These are phyloP conservation scores for Nakazawaea molendinolei DNA, from an alignment of 805 yeast genomes.

Conservation along the genomic window DNA sequence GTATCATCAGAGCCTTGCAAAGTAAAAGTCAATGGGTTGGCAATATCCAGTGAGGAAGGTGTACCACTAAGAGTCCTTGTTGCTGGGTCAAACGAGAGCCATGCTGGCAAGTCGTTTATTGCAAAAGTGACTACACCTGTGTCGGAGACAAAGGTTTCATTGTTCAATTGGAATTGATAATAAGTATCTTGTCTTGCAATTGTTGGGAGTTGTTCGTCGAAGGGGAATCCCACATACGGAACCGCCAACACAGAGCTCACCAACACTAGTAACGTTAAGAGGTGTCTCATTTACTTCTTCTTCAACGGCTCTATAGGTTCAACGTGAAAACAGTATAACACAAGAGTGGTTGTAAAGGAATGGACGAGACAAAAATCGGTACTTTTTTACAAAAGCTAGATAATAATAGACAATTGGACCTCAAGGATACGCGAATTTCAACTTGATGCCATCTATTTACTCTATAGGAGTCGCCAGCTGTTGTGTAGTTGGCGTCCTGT, in stretches of 20 bases:
- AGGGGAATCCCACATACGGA: slow-evolving; percentile 67
- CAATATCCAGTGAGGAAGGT: slow-evolving; percentile 41
- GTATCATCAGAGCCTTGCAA: slow-evolving; percentile 58
- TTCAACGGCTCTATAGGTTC: too few relatives aligned
- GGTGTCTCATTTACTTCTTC: not conserved
- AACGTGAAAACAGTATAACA: too few relatives aligned
- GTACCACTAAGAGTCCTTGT: slow-evolving; percentile 65
- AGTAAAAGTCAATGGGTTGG: slow-evolving; percentile 40
- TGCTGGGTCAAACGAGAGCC: slow-evolving; percentile 68
- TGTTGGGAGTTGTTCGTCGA: slow-evolving; percentile 77
- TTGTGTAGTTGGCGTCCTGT: too few relatives aligned
- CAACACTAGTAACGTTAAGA: not conserved
- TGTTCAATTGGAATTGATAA: slow-evolving; percentile 62
- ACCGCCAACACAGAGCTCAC: slow-evolving; percentile 26
- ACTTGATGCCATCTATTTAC: too few relatives aligned
- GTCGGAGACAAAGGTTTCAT: slow-evolving; percentile 56
- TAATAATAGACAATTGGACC: too few relatives aligned
- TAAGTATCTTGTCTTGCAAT: slow-evolving; percentile 66
- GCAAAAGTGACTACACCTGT: slow-evolving; percentile 44
- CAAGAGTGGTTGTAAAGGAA: too few relatives aligned
- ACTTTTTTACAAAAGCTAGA: too few relatives aligned
- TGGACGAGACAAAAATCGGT: too few relatives aligned
- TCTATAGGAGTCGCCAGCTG: too few relatives aligned
- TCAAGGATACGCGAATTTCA: too few relatives aligned
- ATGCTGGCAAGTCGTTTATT: slow-evolving; percentile 56